phyloP scores from a whole-genome alignment of 1,139 yeast genomes.

The Geotrichum aggregatum region DNA sequence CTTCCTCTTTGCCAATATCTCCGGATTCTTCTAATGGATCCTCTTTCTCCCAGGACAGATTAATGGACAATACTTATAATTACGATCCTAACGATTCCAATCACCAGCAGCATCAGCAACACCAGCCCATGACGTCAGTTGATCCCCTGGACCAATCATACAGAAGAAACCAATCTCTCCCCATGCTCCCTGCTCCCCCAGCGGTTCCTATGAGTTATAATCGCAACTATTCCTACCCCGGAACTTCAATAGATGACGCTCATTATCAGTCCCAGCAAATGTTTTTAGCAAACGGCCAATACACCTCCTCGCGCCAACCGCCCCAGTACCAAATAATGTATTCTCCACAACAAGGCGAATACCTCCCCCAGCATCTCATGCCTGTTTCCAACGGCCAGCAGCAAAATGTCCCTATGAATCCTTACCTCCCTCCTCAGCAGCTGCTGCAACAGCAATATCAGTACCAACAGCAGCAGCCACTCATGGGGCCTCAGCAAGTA shows the following conservation, averaged over 20 bases:
- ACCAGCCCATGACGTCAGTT: not conserved
- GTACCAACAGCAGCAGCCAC: not conserved
- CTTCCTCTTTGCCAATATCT: not conserved
- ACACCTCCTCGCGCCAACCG: conserved; percentile 2
- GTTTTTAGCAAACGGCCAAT: not conserved
- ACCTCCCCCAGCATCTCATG: conserved; percentile 1
- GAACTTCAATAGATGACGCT: not conserved
- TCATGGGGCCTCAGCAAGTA: not conserved
- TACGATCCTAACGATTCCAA: not conserved
- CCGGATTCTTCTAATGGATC: not conserved
- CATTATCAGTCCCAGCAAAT: not conserved
- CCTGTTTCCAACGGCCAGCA: too few relatives aligned
- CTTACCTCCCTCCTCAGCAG: not conserved
- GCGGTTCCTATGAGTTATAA: not conserved
- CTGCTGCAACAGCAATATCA: conserved; percentile 9
- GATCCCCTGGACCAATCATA: not conserved
- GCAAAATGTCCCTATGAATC: too few relatives aligned
- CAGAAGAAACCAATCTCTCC: not conserved
- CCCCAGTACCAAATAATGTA: conserved; percentile 3
- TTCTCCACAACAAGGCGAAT: conserved; percentile 4
- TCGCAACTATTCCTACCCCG: not conserved
- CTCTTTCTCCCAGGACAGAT: not conserved
- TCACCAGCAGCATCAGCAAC: not conserved
- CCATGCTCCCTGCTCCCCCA: not conserved
- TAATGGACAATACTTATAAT: not conserved